Evolutionary conservation across 2,329 filamentous ascomycete genomes (phyloP).

Genomic region (Penicillium janthinellum): DNA sequence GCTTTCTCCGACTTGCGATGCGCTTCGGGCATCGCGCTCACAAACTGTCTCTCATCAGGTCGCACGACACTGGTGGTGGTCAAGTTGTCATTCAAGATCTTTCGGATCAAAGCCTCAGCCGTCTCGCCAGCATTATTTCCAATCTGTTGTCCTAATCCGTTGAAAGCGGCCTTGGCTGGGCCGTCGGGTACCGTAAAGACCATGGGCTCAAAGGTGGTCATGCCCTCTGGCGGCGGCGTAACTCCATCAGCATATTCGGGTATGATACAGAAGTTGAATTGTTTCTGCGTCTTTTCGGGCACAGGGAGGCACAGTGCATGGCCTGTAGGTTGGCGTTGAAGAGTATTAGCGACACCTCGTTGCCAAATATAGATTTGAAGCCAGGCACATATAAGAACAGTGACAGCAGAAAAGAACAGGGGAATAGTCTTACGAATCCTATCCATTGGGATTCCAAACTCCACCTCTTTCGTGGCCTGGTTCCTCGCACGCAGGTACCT

Average conservation of each 20-base stretch:
- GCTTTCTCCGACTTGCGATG: conserved; percentile 65
- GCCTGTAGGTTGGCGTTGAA: conserved; percentile 36
- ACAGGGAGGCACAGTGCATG: conserved; percentile 64
- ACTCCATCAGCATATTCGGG: conserved; percentile 56
- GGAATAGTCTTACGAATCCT: conserved; percentile 48
- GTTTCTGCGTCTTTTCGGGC: conserved; percentile 64
- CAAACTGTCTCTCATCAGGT: conserved; percentile 60
- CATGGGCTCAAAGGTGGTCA: conserved; percentile 54
- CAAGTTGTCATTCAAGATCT: conserved; percentile 54
- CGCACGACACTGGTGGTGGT: conserved; percentile 51
- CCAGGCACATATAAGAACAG: background rate
- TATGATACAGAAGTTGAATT: conserved; percentile 65
- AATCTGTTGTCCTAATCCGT: conserved; percentile 47
- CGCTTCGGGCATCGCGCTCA: conserved; percentile 60
- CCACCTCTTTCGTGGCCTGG: conserved; percentile 54
- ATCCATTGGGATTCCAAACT: conserved; percentile 55
- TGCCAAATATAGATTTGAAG: background rate
- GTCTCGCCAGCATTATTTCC: conserved; percentile 50
- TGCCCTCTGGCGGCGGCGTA: conserved; percentile 46
- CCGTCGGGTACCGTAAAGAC: conserved; percentile 63
- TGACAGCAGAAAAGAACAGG: background rate
- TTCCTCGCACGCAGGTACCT: conserved; percentile 53
- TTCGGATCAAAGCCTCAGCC: conserved; percentile 47
- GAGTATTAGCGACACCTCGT: conserved; percentile 10
- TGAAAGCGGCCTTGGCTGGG: conserved; percentile 47